A percentile compares a stretch with the other conserved stretches of the same genome.
Evolutionary conservation across 2,329 filamentous ascomycete species (phyloP).

Genomic region (Xylaria multiplex): DNA sequence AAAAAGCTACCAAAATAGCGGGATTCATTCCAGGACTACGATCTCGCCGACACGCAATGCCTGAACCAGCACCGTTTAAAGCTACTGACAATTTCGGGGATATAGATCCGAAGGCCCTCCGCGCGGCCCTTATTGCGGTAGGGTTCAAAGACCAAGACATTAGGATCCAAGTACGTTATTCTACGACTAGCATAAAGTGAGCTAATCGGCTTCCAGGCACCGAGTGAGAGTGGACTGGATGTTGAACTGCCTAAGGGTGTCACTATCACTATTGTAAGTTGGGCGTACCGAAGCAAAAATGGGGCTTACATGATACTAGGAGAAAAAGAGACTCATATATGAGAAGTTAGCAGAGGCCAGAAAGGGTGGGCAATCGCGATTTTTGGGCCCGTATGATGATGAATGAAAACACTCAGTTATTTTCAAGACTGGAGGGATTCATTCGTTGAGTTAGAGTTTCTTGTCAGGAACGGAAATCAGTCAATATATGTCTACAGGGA

Average conservation of each 20-base stretch:
- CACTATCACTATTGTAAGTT: constrained; percentile 4
- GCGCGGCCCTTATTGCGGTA: background rate
- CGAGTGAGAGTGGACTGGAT: background rate
- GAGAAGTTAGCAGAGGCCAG: background rate
- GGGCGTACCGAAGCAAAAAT: too few relatives aligned
- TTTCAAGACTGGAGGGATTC: background rate
- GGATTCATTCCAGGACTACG: constrained; percentile 15
- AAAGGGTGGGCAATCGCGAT: too few relatives aligned
- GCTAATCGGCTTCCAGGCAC: background rate
- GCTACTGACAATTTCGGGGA: constrained; percentile 6
- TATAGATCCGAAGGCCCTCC: background rate
- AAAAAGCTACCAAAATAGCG: background rate
- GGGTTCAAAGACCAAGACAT: constrained; percentile 16
- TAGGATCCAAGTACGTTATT: background rate
- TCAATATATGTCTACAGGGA: background rate
- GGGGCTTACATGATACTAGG: background rate
- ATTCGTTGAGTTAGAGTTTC: too few relatives aligned
- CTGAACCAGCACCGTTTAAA: background rate
- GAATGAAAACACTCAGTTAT: background rate
- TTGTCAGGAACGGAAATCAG: background rate
- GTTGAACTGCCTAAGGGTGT: background rate
- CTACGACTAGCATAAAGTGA: background rate
- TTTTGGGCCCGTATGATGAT: background rate
- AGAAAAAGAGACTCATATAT: background rate
- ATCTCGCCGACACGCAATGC: background rate